phyloP scores from a whole-genome alignment of 2,329 filamentous ascomycete genomes.

The Juglanconis sp. region DNA sequence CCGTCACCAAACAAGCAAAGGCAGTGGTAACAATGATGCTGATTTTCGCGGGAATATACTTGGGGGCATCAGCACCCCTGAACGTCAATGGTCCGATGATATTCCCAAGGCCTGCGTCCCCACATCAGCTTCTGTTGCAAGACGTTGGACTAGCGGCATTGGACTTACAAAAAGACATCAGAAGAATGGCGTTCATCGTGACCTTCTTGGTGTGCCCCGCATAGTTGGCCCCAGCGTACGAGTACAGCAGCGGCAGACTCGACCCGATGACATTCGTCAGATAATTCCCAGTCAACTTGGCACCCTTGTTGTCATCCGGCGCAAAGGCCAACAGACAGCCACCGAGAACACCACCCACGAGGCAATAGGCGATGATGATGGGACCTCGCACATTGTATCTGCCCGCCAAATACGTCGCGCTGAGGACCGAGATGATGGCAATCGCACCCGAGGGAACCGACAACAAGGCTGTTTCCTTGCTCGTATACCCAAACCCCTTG shows the following conservation, averaged over 20 bases:
- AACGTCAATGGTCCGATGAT: conserved; percentile 40
- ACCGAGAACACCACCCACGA: conserved; percentile 34
- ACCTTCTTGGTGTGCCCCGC: conserved; percentile 36
- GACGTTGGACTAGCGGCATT: neutral
- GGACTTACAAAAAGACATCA: conserved; percentile 34
- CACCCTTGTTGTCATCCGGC: conserved; percentile 28
- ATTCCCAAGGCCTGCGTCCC: conserved; percentile 33
- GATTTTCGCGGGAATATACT: conserved; percentile 40
- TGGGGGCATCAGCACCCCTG: conserved; percentile 30
- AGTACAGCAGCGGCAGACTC: conserved; percentile 33
- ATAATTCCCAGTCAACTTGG: conserved; percentile 36
- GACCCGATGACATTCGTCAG: conserved; percentile 36
- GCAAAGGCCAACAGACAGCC: conserved; percentile 35
- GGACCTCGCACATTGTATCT: conserved; percentile 11
- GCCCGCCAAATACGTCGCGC: conserved; percentile 13
- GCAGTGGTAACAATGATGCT: conserved; percentile 33
- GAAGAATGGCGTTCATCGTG: conserved; percentile 30
- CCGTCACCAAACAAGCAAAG: conserved; percentile 12
- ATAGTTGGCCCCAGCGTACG: conserved; percentile 31
- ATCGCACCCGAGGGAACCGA: conserved; percentile 35
- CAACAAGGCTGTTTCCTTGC: conserved; percentile 27
- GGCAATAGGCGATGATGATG: conserved; percentile 23
- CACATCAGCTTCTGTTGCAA: neutral
- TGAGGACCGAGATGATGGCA: conserved; percentile 24
- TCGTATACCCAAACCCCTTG: conserved; percentile 20